Base-by-base conservation (phyloP, 768 basidiomycete species). In the Butyriboletus loyo region DNA sequence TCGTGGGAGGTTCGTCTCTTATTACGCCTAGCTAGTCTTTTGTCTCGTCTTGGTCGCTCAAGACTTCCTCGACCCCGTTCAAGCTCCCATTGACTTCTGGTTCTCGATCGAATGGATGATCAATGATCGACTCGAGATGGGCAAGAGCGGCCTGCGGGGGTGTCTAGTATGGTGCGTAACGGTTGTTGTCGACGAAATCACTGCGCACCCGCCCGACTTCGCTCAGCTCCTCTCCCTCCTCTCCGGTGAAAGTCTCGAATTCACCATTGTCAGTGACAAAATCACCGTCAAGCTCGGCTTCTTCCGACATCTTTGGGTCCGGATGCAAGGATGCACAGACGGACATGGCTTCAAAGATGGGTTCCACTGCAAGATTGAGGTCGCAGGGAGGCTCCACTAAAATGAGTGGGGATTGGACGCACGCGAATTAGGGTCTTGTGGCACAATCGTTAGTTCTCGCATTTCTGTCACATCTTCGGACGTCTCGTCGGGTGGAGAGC, bases 201-300 rank as follows among this genome's bases (percentile, higher is more conserved):
- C 85, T 89, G 87, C 92, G 89, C 86, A 92, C 90, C 87, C 89
- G 84, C 76, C 92, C 92, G 59, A 87, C 88, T 74, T 87, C 85
- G 69, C 85, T 89, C 58, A 93, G 80, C 71, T 93, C 89, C 62
- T 91, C 76, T 21, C 73, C 78, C 50, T 78, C 84, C 42, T 78
- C 77, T 4, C 74, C 73, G 5, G 75, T 77, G 66, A 90, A 86
- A 1, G 76, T 73, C 54, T 76, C 73, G 52, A 79, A 77, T n/a
- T n/a, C n/a, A 11, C 47, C 58, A 30, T 74, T 72, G 7, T 75
- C 61, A 60, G 86, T 79, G 54, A 84, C 69, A 60, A 86, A 80
- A 52, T 80, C 75, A 13, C 80, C 76, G 10, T 80, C 81, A 4
- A 76, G 77, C 51, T 82, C 79, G 14, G 69, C 72, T 13, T 77